phyloP scores from a whole-genome alignment of 2,329 filamentous ascomycete genomes.

The Coniella lustricola region DNA sequence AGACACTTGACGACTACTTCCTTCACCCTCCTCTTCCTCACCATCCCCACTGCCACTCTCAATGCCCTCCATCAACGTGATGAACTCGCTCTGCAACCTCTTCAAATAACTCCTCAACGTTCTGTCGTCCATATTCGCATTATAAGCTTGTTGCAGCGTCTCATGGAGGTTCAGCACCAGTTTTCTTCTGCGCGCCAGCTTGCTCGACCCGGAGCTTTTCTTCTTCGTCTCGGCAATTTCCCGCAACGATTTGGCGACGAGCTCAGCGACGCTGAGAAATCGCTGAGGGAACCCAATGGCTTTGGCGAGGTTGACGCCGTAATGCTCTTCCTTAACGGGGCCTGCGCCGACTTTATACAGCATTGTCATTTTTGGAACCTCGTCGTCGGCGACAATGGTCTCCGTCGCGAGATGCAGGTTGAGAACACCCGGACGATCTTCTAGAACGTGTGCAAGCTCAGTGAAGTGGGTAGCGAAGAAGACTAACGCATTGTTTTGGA shows the following conservation, averaged over 20 bases:
- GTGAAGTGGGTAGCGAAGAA: slow-evolving; percentile 95
- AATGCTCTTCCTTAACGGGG: slow-evolving; percentile 62
- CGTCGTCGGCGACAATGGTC: slow-evolving; percentile 41
- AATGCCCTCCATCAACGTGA: slow-evolving; percentile 61
- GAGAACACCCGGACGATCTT: slow-evolving; percentile 68
- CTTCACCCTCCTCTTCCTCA: neutral
- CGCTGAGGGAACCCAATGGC: slow-evolving; percentile 63
- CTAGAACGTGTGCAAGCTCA: slow-evolving; percentile 70
- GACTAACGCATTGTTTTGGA: slow-evolving; percentile 70
- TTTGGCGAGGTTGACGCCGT: slow-evolving; percentile 76
- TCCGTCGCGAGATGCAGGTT: slow-evolving; percentile 76
- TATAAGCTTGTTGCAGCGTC: slow-evolving; percentile 60
- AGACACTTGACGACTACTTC: too few relatives aligned
- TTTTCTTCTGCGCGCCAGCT: slow-evolving; percentile 59
- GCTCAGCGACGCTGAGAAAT: slow-evolving; percentile 62
- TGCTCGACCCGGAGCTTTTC: slow-evolving; percentile 49
- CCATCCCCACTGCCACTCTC: slow-evolving; percentile 28
- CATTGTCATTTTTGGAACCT: slow-evolving; percentile 67
- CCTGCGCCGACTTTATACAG: slow-evolving; percentile 76
- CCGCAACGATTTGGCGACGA: slow-evolving; percentile 57
- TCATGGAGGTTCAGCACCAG: slow-evolving; percentile 67
- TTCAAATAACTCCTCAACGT: slow-evolving; percentile 57
- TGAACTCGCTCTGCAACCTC: slow-evolving; percentile 68
- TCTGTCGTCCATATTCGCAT: slow-evolving; percentile 58
- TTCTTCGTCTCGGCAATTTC: slow-evolving; percentile 50